These are phyloP conservation scores for Oryza rufipogon DNA, from an alignment of 176 grass and related monocot genomes.

Conservation along the genomic window DNA sequence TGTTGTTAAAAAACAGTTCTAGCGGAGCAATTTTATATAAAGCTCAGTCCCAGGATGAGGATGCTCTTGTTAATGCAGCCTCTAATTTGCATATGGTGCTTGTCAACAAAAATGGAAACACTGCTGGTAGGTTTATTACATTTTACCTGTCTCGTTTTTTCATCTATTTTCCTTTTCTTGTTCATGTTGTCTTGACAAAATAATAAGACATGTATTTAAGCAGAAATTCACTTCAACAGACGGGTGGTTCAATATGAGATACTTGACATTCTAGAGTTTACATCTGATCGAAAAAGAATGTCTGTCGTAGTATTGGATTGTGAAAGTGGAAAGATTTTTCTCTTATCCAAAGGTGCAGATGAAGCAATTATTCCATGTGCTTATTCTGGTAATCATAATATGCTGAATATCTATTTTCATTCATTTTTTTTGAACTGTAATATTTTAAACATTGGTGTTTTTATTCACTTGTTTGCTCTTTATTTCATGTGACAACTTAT, in stretches of 20 bases:
- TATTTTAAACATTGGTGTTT: constrained; percentile 8
- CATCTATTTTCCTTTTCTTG: constrained; percentile 9
- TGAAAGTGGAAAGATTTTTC: constrained; percentile 81
- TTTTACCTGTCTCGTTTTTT: constrained; percentile 27
- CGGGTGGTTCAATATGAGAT: constrained; percentile 70
- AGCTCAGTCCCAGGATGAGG: constrained; percentile 98
- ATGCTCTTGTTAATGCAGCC: constrained; percentile 95
- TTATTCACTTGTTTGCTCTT: background rate
- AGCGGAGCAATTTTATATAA: constrained; percentile 80
- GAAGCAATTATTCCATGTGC: constrained; percentile 80
- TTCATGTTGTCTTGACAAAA: constrained; percentile 20
- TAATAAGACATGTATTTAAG: constrained; percentile 36
- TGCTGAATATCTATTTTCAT: background rate
- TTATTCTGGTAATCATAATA: constrained; percentile 66
- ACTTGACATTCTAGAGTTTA: constrained; percentile 93
- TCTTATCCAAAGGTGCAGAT: constrained; percentile 95
- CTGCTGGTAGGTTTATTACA: constrained; percentile 59
- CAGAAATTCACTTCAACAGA: constrained; percentile 86
- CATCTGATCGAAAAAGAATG: constrained; percentile 99
- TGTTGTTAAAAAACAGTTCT: constrained; percentile 53
- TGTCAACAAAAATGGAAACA: constrained; percentile 77
- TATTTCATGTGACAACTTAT: constrained; percentile 22
- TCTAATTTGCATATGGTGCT: constrained; percentile 88
- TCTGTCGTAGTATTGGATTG: constrained; percentile 76
- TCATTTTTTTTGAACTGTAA: background rate